phyloP scores from a whole-genome alignment of 148 eudicot genomes.

The Rhododendron kiyosumense region DNA sequence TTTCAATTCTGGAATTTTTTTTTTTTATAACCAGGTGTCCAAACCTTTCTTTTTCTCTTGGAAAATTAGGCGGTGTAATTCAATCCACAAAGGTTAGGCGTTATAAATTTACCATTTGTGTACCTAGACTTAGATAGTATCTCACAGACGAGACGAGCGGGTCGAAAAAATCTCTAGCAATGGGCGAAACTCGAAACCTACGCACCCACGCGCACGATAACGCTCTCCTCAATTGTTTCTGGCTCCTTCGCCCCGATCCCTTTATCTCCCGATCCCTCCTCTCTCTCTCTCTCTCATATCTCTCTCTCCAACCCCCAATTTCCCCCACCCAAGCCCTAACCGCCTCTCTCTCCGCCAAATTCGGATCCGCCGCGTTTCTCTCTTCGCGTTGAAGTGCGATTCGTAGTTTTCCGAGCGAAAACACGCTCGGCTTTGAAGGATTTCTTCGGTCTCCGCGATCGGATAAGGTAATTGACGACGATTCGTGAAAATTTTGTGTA shows the following conservation, averaged over 20 bases:
- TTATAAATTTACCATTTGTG: not conserved
- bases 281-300: not conserved
- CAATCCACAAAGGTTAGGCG: not conserved
- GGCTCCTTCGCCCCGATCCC: not conserved
- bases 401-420: not conserved
- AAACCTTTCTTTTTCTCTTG: not conserved
- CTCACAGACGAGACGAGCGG: not conserved
- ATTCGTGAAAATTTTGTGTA: not conserved
- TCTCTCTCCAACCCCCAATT: not conserved
- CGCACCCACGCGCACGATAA: not conserved
- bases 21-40: not conserved
- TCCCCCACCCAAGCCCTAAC: not conserved
- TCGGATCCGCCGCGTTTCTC: not conserved
- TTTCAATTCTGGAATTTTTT: not conserved
- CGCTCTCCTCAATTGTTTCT: not conserved
- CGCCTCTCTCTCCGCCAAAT: not conserved
- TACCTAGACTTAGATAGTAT: not conserved
- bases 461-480: not conserved
- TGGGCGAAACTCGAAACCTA: not conserved
- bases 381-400: not conserved
- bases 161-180: not conserved
- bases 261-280: not conserved
- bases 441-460: not conserved
- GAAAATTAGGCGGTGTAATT: not conserved
- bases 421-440: not conserved